Evolutionary conservation across 2,329 filamentous ascomycete species (phyloP).

Genomic region (Dothidotthia symphoricarpi): DNA sequence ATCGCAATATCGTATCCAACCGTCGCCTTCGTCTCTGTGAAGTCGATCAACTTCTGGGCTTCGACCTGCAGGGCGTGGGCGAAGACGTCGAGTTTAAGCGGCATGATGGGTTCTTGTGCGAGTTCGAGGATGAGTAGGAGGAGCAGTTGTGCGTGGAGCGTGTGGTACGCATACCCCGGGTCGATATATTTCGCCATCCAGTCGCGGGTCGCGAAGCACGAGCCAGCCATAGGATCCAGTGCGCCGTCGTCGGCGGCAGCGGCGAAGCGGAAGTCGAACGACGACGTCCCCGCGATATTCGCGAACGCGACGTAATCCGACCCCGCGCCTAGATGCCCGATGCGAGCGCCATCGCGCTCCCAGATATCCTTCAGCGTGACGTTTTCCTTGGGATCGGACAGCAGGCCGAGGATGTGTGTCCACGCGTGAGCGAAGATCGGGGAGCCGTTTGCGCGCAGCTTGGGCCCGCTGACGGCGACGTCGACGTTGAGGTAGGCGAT

Average conservation of each 20-base stretch:
- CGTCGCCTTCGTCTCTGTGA: constrained; percentile 52
- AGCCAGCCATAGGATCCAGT: constrained; percentile 67
- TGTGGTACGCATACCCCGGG: constrained; percentile 79
- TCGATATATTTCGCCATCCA: constrained; percentile 82
- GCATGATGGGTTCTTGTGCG: constrained; percentile 74
- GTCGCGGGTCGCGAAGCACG: constrained; percentile 85
- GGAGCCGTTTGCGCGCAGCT: constrained; percentile 76
- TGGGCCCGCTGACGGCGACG: constrained; percentile 70
- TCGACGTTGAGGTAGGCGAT: constrained; percentile 92
- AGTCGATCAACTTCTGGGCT: constrained; percentile 66
- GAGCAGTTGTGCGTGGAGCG: constrained; percentile 73
- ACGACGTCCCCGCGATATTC: constrained; percentile 83
- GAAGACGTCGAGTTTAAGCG: constrained; percentile 77
- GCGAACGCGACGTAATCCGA: constrained; percentile 91
- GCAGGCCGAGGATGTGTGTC: constrained; percentile 68
- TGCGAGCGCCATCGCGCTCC: constrained; percentile 59
- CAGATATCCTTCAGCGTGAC: constrained; percentile 72
- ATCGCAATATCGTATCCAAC: constrained; percentile 47
- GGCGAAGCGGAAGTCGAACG: constrained; percentile 77
- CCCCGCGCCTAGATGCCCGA: constrained; percentile 69
- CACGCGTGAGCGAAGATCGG: constrained; percentile 75
- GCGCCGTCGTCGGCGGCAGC: constrained; percentile 43
- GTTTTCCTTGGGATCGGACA: constrained; percentile 69
- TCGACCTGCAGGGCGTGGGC: constrained; percentile 64
- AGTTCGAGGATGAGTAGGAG: constrained; percentile 82